Evolutionary conservation across 164 flowering plant genomes (phyloP), one percentile per base, ranked within the genome.

Genomic region (Umbellularia californica): DNA sequence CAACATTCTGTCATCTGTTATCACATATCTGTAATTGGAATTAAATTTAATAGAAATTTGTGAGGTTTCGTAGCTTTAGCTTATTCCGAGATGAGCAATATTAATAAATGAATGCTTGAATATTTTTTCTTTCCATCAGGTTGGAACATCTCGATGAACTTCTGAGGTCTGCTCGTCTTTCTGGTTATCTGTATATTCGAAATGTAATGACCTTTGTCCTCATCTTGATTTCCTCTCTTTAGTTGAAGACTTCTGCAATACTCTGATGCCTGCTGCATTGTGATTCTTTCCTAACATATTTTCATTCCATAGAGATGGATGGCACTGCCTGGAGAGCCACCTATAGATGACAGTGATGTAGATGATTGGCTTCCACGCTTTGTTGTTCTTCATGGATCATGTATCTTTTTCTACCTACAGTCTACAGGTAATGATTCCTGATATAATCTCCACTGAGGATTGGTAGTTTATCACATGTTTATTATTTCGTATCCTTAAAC

Each of bases 301-400:
- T 30, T 71, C 20, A 60, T 27, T 74, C 63, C 17, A 41, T 70
- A 95, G 99, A 87, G 99, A 82, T 95, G 98, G 98, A 78, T 84
- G 23, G 89, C 94, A 58, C 78, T 93, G 72, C 98, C 96, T 55
- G 96, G 98, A 77, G 98, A 95, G 73, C 92, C 96, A 72, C 96
- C 88, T 60, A 89, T 93, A 27, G 98, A 93, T 83, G 99, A 95
- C 79, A 75, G 87, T 71, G 98, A 95, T 33, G 91, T 95, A 69
- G 96, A 95, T 81, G 99, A 95, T 76, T 95, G 97, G 98, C 91
- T 95, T 80, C 97, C 97, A 41, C 96, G 96, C 60, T 95, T 95
- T 77, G 83, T 87, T 74, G 97, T 95, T 68, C 95, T 95, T 65
- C 96, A 93, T 22, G 99, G 99, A 11, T 58, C 88, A 12, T 93